Percentiles rank a stretch among this genome's conserved stretches.
Conservation (phyloP, 2,329 filamentous ascomycete genomes). For the Aspergillus aculeatus region DNA sequence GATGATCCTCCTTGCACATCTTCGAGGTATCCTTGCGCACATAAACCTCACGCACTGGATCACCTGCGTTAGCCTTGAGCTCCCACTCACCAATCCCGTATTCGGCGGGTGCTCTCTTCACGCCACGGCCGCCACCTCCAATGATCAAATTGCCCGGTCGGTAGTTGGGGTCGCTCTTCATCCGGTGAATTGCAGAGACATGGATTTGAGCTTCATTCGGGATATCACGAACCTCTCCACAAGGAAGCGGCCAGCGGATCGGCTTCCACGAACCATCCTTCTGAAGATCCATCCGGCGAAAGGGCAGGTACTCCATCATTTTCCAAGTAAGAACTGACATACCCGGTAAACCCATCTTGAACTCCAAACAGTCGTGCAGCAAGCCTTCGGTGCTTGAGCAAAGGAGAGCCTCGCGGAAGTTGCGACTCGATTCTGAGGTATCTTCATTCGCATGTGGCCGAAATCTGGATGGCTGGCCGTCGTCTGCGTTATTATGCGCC, state of each 20-base stretch:
- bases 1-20: slow-evolving; percentile 26
- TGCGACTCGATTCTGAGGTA: slow-evolving; percentile 29
- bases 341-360: slow-evolving; percentile 57
- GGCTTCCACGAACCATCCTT: slow-evolving; percentile 73
- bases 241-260: slow-evolving; percentile 75
- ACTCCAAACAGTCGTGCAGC: slow-evolving; percentile 71
- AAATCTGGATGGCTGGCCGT: slow-evolving; percentile 11
- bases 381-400: slow-evolving; percentile 53
- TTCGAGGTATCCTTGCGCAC: slow-evolving; percentile 44
- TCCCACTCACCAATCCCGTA: slow-evolving; percentile 72
- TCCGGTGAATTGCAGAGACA: slow-evolving; percentile 69
- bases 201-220: slow-evolving; percentile 70
- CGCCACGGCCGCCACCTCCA: slow-evolving; percentile 72
- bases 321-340: slow-evolving; percentile 67
- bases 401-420: slow-evolving; percentile 60
- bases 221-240: slow-evolving; percentile 75
- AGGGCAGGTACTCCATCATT: slow-evolving; percentile 78
- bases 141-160: slow-evolving; percentile 77
- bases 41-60: slow-evolving; percentile 69
- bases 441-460: slow-evolving; percentile 19
- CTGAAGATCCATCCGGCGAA: slow-evolving; percentile 75
- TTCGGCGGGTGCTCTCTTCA: slow-evolving; percentile 58
- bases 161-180: slow-evolving; percentile 63
- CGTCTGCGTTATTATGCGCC: slow-evolving; percentile 12
- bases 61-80: slow-evolving; percentile 62